Base-by-base conservation (phyloP, 352 stramenopile species). In the Phytophthora podocarpi region DNA sequence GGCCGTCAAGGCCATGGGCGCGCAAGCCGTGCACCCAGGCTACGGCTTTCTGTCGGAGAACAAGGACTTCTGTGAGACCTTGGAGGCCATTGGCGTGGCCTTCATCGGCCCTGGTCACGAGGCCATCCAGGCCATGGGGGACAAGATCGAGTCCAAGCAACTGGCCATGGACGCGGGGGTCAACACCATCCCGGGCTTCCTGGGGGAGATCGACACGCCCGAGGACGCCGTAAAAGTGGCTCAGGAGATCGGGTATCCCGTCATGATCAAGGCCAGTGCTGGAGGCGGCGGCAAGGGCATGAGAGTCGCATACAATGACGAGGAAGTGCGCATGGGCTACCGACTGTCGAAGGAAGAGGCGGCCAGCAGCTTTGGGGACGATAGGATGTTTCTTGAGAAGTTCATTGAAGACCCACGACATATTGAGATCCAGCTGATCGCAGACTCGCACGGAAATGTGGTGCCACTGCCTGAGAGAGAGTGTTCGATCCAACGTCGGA, bases 401-500 rank as follows among this genome's bases (percentile, higher is more conserved):
- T 99, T 98, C 62, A 96, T 99, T 37, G 94, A 98, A 54, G 86
- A 98, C 48, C 96, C 96, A 23, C 94, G 98, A 43, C 97, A 99
- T 76, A 98, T 99, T 78, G 97, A 99, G 79, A 98, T 99, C 70
- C 97, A 99, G 73, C 68, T 99, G 3, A 68, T 99, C 18, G 93
- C 87, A 16, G 96, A 98, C 74, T 71, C 70, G 15, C 75, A 96
- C 35, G 94, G 94, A 36, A 98, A 98, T 67, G 80, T 96, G 8
- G 80, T 96, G 8, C 84, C 94, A 34, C 96, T 99, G 56, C 85
- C 89, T 0, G 97, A 99, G 78, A 74, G 97, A 28, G 97, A 99
- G 67, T 99, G 97, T 72, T 97, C 80, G 24, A 97, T 99, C 51
- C 97, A 99, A 72, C 76, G 97, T 8, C 80, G 97, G 37, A 98